Conservation (phyloP, 2,329 filamentous ascomycete species). For the Cladorrhinum sp. region DNA sequence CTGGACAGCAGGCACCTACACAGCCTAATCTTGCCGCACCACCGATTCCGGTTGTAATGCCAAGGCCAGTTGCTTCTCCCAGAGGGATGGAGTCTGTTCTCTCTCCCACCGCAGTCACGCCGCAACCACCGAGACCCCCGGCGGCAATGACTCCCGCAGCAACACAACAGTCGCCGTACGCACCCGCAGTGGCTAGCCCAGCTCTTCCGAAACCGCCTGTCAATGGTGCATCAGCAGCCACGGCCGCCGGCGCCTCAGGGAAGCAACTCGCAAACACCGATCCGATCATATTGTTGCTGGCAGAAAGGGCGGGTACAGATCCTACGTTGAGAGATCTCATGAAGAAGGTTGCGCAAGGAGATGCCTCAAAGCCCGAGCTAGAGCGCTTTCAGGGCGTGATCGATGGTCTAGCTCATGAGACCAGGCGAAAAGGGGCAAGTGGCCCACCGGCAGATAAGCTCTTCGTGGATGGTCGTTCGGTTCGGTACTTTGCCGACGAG, state of each 20-base stretch:
- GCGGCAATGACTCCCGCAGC: conserved; percentile 1
- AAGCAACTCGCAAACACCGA: conserved; percentile 45
- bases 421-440: conserved; percentile 50
- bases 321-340: conserved; percentile 72
- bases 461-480: conserved; percentile 52
- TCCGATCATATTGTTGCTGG: conserved; percentile 76
- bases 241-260: conserved; percentile 24
- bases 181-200: conserved; percentile 18
- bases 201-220: conserved; percentile 11
- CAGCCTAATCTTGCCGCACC: conserved; percentile 5
- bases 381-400: conserved; percentile 78
- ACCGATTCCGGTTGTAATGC: background rate
- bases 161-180: conserved; percentile 5
- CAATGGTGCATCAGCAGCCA: conserved; percentile 26
- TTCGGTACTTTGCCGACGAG: conserved; percentile 59
- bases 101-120: conserved; percentile 21
- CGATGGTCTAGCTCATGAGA: conserved; percentile 67
- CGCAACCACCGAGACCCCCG: conserved; percentile 16
- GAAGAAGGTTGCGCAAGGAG: conserved; percentile 76
- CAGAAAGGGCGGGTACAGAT: conserved; percentile 71
- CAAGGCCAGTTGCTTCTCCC: conserved; percentile 28
- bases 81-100: conserved; percentile 32
- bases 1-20: conserved; percentile 2
- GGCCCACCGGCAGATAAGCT: conserved; percentile 54
- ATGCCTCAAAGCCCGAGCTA: conserved; percentile 68